Evolutionary conservation across 2,329 filamentous ascomycete genomes (phyloP).

Genomic region (Pyricularia grisea): DNA sequence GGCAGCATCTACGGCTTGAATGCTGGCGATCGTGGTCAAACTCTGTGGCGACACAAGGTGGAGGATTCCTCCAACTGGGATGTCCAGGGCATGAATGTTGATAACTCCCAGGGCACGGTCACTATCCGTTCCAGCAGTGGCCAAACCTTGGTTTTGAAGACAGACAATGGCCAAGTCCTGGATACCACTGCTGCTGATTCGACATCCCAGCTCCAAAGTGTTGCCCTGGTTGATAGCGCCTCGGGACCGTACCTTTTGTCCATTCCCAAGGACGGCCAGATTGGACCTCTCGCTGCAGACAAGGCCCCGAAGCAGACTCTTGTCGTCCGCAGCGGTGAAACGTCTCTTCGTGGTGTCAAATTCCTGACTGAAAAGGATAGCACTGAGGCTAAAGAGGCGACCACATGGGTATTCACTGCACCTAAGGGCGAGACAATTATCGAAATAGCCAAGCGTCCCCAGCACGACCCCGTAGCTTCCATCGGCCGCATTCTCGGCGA

Average conservation of each 20-base stretch:
- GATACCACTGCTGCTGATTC: slow-evolving; percentile 16
- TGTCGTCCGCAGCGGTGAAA: slow-evolving; percentile 38
- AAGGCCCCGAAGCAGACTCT: slow-evolving; percentile 42
- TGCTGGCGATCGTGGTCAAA: slow-evolving; percentile 59
- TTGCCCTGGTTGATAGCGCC: slow-evolving; percentile 42
- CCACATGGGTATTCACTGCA: slow-evolving; percentile 65
- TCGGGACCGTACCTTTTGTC: slow-evolving; percentile 45
- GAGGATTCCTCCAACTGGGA: slow-evolving; percentile 48
- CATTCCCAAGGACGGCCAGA: slow-evolving; percentile 38
- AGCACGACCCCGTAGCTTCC: slow-evolving; percentile 82
- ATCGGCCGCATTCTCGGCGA: slow-evolving; percentile 92
- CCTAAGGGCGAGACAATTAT: slow-evolving; percentile 58
- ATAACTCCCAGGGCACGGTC: slow-evolving; percentile 45
- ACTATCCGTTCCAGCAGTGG: slow-evolving; percentile 52
- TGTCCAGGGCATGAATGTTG: slow-evolving; percentile 56
- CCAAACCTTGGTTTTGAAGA: slow-evolving; percentile 48
- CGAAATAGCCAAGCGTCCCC: slow-evolving; percentile 55
- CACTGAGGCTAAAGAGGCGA: not conserved
- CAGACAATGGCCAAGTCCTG: slow-evolving; percentile 40
- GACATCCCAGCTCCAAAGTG: slow-evolving; percentile 23
- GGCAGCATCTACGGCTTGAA: slow-evolving; percentile 77
- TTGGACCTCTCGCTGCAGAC: slow-evolving; percentile 33
- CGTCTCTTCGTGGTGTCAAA: slow-evolving; percentile 41
- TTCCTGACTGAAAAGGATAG: slow-evolving; percentile 24
- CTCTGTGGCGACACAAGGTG: slow-evolving; percentile 67